phyloP scores from a whole-genome alignment of 441 rosid genomes.

The Erysimum cheiri region DNA sequence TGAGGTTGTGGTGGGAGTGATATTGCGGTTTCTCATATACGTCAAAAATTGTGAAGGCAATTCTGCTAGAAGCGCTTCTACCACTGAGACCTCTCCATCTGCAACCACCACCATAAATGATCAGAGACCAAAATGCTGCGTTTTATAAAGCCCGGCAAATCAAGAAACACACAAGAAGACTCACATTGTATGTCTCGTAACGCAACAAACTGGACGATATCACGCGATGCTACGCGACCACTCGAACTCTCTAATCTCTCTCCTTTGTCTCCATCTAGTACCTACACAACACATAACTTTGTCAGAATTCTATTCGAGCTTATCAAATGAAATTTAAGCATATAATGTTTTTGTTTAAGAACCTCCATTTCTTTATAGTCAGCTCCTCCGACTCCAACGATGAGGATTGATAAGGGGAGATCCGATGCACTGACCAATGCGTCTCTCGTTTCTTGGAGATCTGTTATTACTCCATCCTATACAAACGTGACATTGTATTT shows the following conservation, averaged over 20 bases:
- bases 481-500: neutral
- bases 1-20: conserved; percentile 51
- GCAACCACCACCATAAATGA: conserved; percentile 31
- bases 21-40: conserved; percentile 71
- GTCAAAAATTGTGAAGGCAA: conserved; percentile 81
- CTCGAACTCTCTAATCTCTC: conserved; percentile 83
- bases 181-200: conserved; percentile 75
- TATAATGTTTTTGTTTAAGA: neutral
- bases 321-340: neutral
- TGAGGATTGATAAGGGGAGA: conserved; percentile 86
- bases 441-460: conserved; percentile 94
- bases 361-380: conserved; percentile 99
- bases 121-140: neutral
- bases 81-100: conserved; percentile 80
- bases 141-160: neutral
- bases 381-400: conserved; percentile 96
- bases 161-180: conserved; percentile 32
- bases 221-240: conserved; percentile 88
- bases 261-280: conserved; percentile 88
- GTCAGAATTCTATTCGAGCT: neutral
- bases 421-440: conserved; percentile 91
- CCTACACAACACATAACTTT: conserved; percentile 41
- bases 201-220: conserved; percentile 90
- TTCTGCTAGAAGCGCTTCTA: conserved; percentile 83
- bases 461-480: conserved; percentile 94